phyloP scores from a whole-genome alignment of 2,329 filamentous ascomycete genomes.

The Talaromyces sp. region DNA sequence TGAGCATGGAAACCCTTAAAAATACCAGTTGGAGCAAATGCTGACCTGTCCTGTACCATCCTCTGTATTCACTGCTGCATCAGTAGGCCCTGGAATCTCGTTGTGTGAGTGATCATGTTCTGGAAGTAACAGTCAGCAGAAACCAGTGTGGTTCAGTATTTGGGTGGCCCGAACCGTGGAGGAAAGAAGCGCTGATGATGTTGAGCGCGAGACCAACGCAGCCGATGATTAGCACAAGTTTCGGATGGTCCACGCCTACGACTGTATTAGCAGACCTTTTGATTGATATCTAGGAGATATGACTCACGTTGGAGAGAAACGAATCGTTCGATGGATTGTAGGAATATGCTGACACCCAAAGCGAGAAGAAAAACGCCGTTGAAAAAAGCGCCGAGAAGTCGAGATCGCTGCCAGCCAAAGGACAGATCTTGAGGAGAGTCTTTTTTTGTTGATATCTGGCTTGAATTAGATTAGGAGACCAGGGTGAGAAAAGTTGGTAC shows the following conservation, averaged over 20 bases:
- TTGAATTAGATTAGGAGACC: not conserved
- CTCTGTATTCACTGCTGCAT: not conserved
- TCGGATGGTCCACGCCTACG: constrained; percentile 60
- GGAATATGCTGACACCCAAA: constrained; percentile 66
- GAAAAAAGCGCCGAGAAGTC: constrained; percentile 73
- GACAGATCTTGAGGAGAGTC: constrained; percentile 45
- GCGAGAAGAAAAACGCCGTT: constrained; percentile 73
- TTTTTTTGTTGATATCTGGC: constrained; percentile 9
- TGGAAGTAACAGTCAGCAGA: not conserved
- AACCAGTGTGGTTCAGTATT: not conserved
- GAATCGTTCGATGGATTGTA: constrained; percentile 66
- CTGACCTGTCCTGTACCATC: not conserved
- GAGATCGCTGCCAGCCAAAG: constrained; percentile 73
- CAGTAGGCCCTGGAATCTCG: not conserved
- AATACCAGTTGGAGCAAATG: not conserved
- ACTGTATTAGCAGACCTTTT: constrained; percentile 13
- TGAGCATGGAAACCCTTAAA: not conserved
- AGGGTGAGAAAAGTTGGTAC: constrained; percentile 2
- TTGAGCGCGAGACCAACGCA: constrained; percentile 65
- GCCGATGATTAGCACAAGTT: constrained; percentile 66
- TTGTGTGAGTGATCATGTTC: constrained; percentile 6
- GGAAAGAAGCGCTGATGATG: constrained; percentile 60
- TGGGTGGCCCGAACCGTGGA: constrained; percentile 54
- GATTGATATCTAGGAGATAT: not conserved
- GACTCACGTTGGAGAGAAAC: constrained; percentile 15